Evolutionary conservation across 1,284 basidiomycete species (phyloP).

Genomic region (Ustilago bromivora): DNA sequence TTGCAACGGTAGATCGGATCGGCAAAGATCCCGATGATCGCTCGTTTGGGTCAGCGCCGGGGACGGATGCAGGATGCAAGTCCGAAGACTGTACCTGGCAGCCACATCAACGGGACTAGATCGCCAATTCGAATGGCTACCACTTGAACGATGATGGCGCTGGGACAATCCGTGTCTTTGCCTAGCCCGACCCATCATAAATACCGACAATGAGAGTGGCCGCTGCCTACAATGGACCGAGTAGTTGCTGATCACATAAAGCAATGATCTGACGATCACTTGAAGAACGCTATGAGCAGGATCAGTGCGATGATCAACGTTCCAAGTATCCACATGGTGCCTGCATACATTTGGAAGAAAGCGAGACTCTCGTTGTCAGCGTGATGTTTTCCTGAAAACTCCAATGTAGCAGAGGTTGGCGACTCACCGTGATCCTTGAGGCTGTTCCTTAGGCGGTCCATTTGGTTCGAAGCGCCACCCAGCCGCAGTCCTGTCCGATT

Average conservation of each 20-base stretch:
- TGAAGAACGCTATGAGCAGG: constrained; percentile 61
- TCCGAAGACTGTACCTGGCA: not conserved
- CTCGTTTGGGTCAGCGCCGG: not conserved
- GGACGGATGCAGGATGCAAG: not conserved
- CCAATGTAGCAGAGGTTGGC: not conserved
- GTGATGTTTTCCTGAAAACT: not conserved
- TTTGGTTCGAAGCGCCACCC: constrained; percentile 54
- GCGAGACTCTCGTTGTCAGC: not conserved
- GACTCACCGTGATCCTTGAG: constrained; percentile 64
- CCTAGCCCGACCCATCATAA: too few relatives aligned
- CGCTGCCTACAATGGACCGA: not conserved
- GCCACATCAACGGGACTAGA: not conserved
- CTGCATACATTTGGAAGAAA: constrained; percentile 17
- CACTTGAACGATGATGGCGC: not conserved
- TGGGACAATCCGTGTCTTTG: too few relatives aligned
- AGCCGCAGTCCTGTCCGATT: constrained; percentile 59
- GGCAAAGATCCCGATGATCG: constrained; percentile 2
- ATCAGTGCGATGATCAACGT: constrained; percentile 60
- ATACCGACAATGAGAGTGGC: too few relatives aligned
- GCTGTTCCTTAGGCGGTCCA: constrained; percentile 56
- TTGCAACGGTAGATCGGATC: not conserved
- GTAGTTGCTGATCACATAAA: not conserved
- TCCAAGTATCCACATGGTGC: constrained; percentile 55
- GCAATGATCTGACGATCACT: constrained; percentile 15
- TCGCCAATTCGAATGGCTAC: not conserved